Evolutionary conservation across 2,329 filamentous ascomycete species (phyloP), one percentile per base, ranked within the genome.

Genomic region (Setomelanomma holmii): DNA sequence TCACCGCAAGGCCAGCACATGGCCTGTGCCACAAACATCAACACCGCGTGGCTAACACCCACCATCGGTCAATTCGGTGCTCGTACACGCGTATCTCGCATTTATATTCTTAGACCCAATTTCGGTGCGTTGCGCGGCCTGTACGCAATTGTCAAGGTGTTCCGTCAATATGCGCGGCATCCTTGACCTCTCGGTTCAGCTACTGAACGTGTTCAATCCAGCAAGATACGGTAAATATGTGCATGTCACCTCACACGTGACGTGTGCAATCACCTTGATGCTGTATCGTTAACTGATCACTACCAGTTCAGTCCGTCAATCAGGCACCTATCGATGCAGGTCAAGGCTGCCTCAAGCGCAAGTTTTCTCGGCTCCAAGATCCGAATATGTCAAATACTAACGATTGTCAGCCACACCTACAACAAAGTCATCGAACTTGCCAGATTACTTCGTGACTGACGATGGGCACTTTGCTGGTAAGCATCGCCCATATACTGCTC

Each of bases 371-470:
- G 2, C 17, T n/a, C 36, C 34, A 39, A 14, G 23, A 49, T 23
- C 34, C 14, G 16, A 24, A 39, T 30, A 16, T 24, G 10, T 38
- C 16, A 20, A 16, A 43, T 51, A 47, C 51, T 55, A 47, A 60
- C 19, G 17, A 4, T 5, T 7, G 33, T 12, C 30, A 69, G 66
- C 63, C 33, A 66, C 63, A 36, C 49, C 58, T 38, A 63, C 61
- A 14, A 53, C 42, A 16, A 60, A 58, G 30, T 61, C 66, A 7
- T 58, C 64, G 43, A 45, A 60, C 17, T 27, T 66, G 17, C 70
- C 70, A 7, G 70, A 73, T 42, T 73, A 72, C 49, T 71, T 73
- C 40, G 61, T 71, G 17, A 72, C 69, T 6, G 67, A 67, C 5
- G 60, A 68, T 40, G 64, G 66, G 3, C 63, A 64, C 45, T 73